Percentiles rank a stretch among this genome's conserved stretches.
These are phyloP conservation scores for Cafeteria roenbergensis DNA, from an alignment of 108 stramenopile species.

Conservation along the genomic window DNA sequence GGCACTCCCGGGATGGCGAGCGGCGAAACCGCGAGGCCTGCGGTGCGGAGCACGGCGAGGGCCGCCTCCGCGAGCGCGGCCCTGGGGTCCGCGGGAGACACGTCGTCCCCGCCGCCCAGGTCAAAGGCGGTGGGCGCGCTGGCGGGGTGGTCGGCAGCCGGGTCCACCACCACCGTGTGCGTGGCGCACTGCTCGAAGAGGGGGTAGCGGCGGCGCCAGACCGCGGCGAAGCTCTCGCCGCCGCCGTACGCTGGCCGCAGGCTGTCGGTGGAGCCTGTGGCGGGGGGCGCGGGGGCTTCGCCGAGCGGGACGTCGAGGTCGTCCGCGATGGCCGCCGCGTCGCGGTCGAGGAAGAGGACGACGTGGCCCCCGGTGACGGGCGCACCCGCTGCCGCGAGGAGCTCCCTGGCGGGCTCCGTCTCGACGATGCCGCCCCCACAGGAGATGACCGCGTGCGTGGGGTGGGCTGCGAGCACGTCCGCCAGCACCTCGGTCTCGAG, in stretches of 20 bases:
- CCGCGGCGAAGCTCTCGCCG: neutral
- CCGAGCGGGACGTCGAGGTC: neutral
- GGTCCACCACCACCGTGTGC: neutral
- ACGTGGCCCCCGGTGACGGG: too few species aligned
- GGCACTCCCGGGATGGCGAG: neutral
- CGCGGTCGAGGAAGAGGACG: slow-evolving; percentile 1
- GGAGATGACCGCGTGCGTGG: slow-evolving; percentile 8
- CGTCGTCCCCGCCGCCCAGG: neutral
- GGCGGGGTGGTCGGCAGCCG: neutral
- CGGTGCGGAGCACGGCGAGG: neutral
- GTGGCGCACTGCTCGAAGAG: neutral
- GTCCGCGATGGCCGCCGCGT: slow-evolving; percentile 2
- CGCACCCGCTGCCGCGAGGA: neutral
- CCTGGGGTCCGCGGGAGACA: neutral
- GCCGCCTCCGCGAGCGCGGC: neutral
- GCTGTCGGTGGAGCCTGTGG: neutral
- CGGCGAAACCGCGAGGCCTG: neutral
- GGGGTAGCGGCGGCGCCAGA: slow-evolving; percentile 9
- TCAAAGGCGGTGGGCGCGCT: neutral
- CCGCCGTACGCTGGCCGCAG: slow-evolving; percentile 9
- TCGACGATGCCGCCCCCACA: slow-evolving; percentile 24
- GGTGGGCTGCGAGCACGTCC: neutral
- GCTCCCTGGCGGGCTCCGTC: neutral
- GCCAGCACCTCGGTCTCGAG: slow-evolving; percentile 10
- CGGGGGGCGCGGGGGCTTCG: neutral